phyloP scores from a whole-genome alignment of 768 basidiomycete genomes.

The Phaeolepiota aurea region DNA sequence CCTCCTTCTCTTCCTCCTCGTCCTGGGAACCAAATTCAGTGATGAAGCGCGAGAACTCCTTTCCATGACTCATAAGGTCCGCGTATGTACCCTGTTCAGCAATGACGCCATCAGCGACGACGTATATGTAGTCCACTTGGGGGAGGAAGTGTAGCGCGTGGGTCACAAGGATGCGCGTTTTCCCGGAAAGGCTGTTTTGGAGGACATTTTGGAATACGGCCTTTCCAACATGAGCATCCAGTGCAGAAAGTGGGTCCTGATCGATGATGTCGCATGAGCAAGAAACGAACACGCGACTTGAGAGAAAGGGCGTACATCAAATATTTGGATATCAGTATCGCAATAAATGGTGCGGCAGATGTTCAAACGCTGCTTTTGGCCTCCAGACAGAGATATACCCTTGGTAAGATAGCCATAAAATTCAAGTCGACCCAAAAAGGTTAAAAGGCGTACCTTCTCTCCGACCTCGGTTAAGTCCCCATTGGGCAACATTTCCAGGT shows the following conservation, averaged over 20 bases:
- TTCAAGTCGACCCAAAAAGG: background rate
- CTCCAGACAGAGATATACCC: conserved; percentile 85
- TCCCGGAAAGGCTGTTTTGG: conserved; percentile 47
- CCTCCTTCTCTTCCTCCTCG: conserved; percentile 35
- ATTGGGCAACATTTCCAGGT: conserved; percentile 67
- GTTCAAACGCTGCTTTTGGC: conserved; percentile 71
- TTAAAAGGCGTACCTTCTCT: conserved; percentile 35
- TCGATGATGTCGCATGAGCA: background rate
- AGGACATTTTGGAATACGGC: conserved; percentile 82
- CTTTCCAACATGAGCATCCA: conserved; percentile 90
- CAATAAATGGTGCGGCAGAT: conserved; percentile 86
- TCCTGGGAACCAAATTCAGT: conserved; percentile 71
- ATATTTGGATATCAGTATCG: conserved; percentile 78
- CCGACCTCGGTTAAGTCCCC: conserved; percentile 84
- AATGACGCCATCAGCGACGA: conserved; percentile 68
- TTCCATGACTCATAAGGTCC: conserved; percentile 55
- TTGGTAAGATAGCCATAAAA: conserved; percentile 11
- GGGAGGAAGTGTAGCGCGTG: conserved; percentile 89
- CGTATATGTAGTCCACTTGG: conserved; percentile 79
- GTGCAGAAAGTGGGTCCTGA: conserved; percentile 78
- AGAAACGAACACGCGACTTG: background rate
- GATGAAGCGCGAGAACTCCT: conserved; percentile 68
- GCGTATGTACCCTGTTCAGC: conserved; percentile 74
- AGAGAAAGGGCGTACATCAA: conserved; percentile 44
- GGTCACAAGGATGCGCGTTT: conserved; percentile 86